Percentiles rank a stretch among this genome's conserved stretches.
phyloP scores from a whole-genome alignment of 371 early-diverging fungal genomes.

The Dichotomocladium elegans region DNA sequence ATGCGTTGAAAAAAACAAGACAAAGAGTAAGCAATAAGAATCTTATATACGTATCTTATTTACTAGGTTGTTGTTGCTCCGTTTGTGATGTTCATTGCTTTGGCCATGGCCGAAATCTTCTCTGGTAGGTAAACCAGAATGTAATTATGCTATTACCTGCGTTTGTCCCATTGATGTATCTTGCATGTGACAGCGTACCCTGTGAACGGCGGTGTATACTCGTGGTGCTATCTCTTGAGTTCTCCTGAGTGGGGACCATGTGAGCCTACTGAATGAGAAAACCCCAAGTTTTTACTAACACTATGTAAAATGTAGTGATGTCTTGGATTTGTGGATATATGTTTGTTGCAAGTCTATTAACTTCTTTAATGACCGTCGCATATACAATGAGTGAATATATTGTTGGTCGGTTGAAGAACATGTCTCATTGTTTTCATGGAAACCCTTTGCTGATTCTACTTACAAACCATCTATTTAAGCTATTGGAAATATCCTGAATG shows the following conservation, averaged over 20 bases:
- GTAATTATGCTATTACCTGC: too few relatives aligned
- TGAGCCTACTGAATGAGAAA: slow-evolving; percentile 7
- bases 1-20: too few relatives aligned
- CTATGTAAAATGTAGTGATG: slow-evolving; percentile 29
- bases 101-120: slow-evolving; percentile 32
- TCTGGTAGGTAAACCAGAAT: slow-evolving; percentile 9
- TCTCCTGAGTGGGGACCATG: slow-evolving; percentile 34
- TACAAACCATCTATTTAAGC: neutral
- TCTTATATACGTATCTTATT: neutral
- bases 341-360: slow-evolving; percentile 21
- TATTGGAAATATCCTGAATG: slow-evolving; percentile 16
- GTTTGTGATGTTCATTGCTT: slow-evolving; percentile 31
- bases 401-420: slow-evolving; percentile 5
- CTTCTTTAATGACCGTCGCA: slow-evolving; percentile 25
- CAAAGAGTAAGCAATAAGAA: too few relatives aligned
- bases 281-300: neutral
- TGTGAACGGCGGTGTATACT: slow-evolving; percentile 32
- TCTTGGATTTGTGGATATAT: slow-evolving; percentile 34
- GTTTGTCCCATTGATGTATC: neutral
- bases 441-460: too few relatives aligned
- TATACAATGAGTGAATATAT: slow-evolving; percentile 26
- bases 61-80: slow-evolving; percentile 24
- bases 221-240: slow-evolving; percentile 27
- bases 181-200: slow-evolving; percentile 16
- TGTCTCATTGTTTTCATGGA: too few relatives aligned